Conservation (phyloP, 108 stramenopile genomes). For the Nannochloropsis granulata region DNA sequence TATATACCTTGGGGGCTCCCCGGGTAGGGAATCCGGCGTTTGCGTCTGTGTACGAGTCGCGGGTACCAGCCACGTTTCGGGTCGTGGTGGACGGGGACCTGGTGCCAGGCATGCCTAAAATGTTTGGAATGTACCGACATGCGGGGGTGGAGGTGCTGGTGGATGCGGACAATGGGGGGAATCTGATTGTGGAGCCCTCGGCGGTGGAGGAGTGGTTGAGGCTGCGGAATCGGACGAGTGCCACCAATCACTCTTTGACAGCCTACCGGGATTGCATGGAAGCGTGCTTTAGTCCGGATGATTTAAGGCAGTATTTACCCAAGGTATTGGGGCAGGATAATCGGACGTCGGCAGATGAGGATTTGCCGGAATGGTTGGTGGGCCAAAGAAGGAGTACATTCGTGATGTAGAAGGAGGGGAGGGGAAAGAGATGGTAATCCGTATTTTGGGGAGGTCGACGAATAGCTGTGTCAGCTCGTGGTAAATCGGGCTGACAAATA, state of each 20-base stretch:
- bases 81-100: slow-evolving; percentile 38
- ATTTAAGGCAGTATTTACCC: slow-evolving; percentile 10
- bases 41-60: not conserved
- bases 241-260: slow-evolving; percentile 1
- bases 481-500: too few species aligned
- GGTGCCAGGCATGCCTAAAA: slow-evolving; percentile 26
- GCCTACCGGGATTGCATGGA: slow-evolving; percentile 23
- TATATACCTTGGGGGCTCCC: slow-evolving; percentile 34
- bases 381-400: not conserved
- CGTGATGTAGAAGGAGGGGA: not conserved
- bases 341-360: not conserved
- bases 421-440: too few species aligned
- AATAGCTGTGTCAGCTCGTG: too few species aligned
- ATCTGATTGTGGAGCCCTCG: slow-evolving; percentile 12
- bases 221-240: not conserved
- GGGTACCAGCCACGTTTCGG: slow-evolving; percentile 28
- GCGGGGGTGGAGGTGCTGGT: slow-evolving; percentile 10
- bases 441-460: too few species aligned
- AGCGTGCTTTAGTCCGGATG: slow-evolving; percentile 12
- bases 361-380: slow-evolving; percentile 13
- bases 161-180: slow-evolving; percentile 9
- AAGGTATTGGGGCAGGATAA: slow-evolving; percentile 1
- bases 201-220: slow-evolving; percentile 22
- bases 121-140: slow-evolving; percentile 20
- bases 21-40: slow-evolving; percentile 35